Conservation (phyloP, 805 yeast species). For the Torulaspora quercuum region DNA sequence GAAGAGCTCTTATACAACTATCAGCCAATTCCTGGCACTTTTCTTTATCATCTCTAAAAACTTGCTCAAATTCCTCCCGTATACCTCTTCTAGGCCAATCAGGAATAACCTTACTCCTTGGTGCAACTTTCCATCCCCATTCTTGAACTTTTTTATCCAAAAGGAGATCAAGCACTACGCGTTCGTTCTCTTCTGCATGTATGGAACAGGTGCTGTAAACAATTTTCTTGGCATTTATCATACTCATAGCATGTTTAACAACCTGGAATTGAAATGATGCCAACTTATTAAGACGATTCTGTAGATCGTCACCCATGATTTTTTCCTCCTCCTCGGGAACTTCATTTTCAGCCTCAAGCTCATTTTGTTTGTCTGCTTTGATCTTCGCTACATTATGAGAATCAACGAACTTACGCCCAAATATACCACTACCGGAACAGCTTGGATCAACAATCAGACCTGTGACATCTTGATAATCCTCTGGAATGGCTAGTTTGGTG, state of each 20-base stretch:
- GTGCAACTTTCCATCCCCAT: constrained; percentile 71
- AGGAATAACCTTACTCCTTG: constrained; percentile 65
- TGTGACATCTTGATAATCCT: constrained; percentile 59
- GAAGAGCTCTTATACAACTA: constrained; percentile 81
- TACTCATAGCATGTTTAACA: constrained; percentile 80
- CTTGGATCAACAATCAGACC: constrained; percentile 94
- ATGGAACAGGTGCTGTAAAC: constrained; percentile 96
- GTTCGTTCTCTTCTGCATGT: constrained; percentile 90
- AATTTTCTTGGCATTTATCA: constrained; percentile 71
- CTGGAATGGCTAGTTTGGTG: constrained; percentile 42
- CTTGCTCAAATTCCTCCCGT: constrained; percentile 58
- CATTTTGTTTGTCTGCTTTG: constrained; percentile 12
- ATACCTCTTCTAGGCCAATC: constrained; percentile 85
- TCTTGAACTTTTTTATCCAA: constrained; percentile 58
- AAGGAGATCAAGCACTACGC: constrained; percentile 78
- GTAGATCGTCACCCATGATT: constrained; percentile 42
- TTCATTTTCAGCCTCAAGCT: constrained; percentile 23
- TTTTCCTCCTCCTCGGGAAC: constrained; percentile 45
- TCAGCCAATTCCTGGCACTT: constrained; percentile 61
- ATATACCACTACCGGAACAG: constrained; percentile 96
- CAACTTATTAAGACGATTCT: constrained; percentile 53
- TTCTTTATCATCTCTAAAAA: constrained; percentile 40
- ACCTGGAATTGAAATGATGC: constrained; percentile 85
- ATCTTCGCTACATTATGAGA: constrained; percentile 33
- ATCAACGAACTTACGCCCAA: constrained; percentile 75